A percentile compares a stretch with the other conserved stretches of the same genome.
These are phyloP conservation scores for Ajuga chamaepitys DNA, from an alignment of 257 asterid species.

Conservation along the genomic window DNA sequence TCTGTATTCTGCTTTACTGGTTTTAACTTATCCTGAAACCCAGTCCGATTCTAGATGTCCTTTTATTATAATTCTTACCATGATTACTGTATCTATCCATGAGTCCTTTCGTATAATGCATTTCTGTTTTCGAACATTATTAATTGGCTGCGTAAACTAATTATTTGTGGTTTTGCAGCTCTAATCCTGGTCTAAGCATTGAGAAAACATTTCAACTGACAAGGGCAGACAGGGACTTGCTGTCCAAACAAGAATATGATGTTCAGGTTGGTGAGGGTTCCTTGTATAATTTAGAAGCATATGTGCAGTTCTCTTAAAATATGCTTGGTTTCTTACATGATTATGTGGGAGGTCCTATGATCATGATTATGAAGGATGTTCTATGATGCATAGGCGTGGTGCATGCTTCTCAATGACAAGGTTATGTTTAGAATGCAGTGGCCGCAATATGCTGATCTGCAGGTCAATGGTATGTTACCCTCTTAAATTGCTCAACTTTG, in stretches of 20 bases:
- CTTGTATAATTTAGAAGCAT: constrained; percentile 2
- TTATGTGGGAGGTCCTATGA: too few species aligned
- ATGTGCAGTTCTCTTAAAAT: background rate
- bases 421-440: constrained; percentile 97
- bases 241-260: constrained; percentile 76
- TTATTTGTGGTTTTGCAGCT: constrained; percentile 31
- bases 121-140: background rate
- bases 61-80: constrained; percentile 21
- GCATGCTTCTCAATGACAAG: constrained; percentile 98
- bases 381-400: constrained; percentile 67
- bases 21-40: background rate
- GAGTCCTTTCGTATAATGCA: constrained; percentile 15
- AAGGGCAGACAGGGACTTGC: constrained; percentile 75
- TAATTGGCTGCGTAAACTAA: background rate
- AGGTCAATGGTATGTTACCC: constrained; percentile 76
- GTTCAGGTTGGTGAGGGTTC: constrained; percentile 68
- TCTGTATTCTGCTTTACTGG: constrained; percentile 13
- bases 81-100: constrained; percentile 17
- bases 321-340: background rate
- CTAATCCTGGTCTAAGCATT: constrained; percentile 76
- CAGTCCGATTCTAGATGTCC: background rate
- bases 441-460: constrained; percentile 96
- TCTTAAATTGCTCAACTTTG: constrained; percentile 12
- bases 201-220: constrained; percentile 91
- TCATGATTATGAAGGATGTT: background rate